These are phyloP conservation scores for Dictyostelium firmibasis DNA, from an alignment of 78 protist species.

Conservation along the genomic window DNA sequence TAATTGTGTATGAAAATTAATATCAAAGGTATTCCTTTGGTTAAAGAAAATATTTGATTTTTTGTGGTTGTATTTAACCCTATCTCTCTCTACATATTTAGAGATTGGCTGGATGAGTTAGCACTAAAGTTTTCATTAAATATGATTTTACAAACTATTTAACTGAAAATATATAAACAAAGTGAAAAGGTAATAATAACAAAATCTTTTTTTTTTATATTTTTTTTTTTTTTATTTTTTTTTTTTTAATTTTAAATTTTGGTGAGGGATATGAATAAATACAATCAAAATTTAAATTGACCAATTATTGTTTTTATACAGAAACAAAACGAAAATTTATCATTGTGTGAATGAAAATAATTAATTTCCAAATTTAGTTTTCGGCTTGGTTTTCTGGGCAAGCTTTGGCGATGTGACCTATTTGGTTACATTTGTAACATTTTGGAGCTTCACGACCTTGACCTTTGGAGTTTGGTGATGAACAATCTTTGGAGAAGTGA, in stretches of 20 bases:
- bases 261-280: neutral
- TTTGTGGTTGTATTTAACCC: too few relatives aligned
- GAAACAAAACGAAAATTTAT: neutral
- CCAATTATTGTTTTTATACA: neutral
- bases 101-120: too few relatives aligned
- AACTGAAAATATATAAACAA: too few relatives aligned
- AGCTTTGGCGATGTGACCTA: constrained; percentile 59
- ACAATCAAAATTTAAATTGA: neutral
- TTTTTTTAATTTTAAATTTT: neutral
- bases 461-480: constrained; percentile 3
- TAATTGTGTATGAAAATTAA: too few relatives aligned
- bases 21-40: too few relatives aligned
- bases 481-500: constrained; percentile 25
- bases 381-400: constrained; percentile 25
- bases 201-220: neutral
- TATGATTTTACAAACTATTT: too few relatives aligned
- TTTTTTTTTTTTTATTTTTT: neutral
- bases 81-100: too few relatives aligned
- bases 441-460: neutral
- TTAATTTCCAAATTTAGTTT: neutral
- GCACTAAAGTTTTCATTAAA: too few relatives aligned
- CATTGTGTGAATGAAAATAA: neutral
- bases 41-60: too few relatives aligned
- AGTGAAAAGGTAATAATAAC: neutral
- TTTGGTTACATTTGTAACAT: constrained; percentile 42